Evolutionary conservation across 352 stramenopile species (phyloP).

Genomic region (Phytophthora citricola): DNA sequence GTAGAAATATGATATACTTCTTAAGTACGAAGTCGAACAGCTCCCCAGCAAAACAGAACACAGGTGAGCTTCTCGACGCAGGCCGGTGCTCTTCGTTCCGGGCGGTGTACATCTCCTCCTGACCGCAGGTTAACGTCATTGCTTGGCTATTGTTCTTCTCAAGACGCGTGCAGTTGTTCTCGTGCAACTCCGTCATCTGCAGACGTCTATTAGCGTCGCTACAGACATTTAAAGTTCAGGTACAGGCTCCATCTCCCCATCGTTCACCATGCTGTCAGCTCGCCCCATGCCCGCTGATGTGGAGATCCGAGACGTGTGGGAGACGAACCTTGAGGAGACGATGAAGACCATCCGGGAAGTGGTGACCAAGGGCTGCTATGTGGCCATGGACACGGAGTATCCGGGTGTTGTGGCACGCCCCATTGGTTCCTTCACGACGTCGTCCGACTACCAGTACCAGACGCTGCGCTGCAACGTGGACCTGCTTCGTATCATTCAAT

Average conservation of each 20-base stretch:
- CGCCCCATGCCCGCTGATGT: constrained; percentile 76
- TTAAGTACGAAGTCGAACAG: constrained; percentile 32
- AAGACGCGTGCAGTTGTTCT: constrained; percentile 18
- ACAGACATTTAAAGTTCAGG: constrained; percentile 17
- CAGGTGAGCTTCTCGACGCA: constrained; percentile 14
- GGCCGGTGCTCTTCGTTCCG: constrained; percentile 14
- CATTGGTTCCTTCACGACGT: constrained; percentile 95
- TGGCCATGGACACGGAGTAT: constrained; percentile 99
- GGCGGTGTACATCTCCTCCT: constrained; percentile 15
- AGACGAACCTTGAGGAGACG: constrained; percentile 92
- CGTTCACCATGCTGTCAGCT: constrained; percentile 44
- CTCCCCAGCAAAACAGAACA: constrained; percentile 12
- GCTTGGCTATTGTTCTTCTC: constrained; percentile 1
- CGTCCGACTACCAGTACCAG: constrained; percentile 98
- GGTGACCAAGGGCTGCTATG: constrained; percentile 96
- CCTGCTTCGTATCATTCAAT: constrained; percentile 98
- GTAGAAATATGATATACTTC: not conserved
- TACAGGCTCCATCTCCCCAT: not conserved
- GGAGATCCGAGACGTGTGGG: constrained; percentile 96
- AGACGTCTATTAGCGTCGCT: constrained; percentile 12
- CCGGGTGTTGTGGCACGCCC: constrained; percentile 98
- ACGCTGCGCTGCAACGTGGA: constrained; percentile 99
- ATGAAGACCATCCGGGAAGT: constrained; percentile 97
- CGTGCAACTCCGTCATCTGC: not conserved
- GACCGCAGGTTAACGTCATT: not conserved